Conservation (phyloP, 768 basidiomycete species). For the Boletus rex-veris region DNA sequence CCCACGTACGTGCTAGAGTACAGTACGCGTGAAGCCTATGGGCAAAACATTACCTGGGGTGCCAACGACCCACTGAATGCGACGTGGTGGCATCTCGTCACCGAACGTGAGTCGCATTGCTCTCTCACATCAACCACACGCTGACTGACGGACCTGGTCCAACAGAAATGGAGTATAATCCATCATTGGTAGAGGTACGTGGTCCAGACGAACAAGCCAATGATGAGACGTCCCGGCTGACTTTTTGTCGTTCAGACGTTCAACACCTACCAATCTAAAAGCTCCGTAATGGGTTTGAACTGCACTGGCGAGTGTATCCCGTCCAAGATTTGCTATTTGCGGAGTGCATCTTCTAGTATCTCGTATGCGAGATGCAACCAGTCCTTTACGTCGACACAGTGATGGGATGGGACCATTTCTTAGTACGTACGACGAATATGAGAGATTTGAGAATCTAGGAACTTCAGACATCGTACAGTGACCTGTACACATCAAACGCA, state of each 20-base stretch:
- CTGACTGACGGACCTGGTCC: background rate
- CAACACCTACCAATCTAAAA: slow-evolving; percentile 68
- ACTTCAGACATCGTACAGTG: no score
- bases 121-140: background rate
- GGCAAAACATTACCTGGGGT: slow-evolving; percentile 50
- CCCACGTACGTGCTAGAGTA: slow-evolving; percentile 63
- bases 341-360: slow-evolving; percentile 62
- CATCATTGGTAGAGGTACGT: slow-evolving; percentile 23
- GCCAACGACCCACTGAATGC: slow-evolving; percentile 65
- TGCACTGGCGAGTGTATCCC: slow-evolving; percentile 55
- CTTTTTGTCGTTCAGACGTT: slow-evolving; percentile 41
- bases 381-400: slow-evolving; percentile 61
- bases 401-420: background rate
- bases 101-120: slow-evolving; percentile 46
- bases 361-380: slow-evolving; percentile 54
- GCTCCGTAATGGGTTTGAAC: slow-evolving; percentile 44
- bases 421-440: no score
- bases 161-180: slow-evolving; percentile 23
- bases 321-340: slow-evolving; percentile 70
- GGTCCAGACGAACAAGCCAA: background rate
- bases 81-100: slow-evolving; percentile 78
- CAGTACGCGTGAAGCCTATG: slow-evolving; percentile 65
- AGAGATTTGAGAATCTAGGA: no score
- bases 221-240: no score
- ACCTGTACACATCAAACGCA: no score